phyloP scores from a whole-genome alignment of 306 rosid species.

The Fagus sylvatica region DNA sequence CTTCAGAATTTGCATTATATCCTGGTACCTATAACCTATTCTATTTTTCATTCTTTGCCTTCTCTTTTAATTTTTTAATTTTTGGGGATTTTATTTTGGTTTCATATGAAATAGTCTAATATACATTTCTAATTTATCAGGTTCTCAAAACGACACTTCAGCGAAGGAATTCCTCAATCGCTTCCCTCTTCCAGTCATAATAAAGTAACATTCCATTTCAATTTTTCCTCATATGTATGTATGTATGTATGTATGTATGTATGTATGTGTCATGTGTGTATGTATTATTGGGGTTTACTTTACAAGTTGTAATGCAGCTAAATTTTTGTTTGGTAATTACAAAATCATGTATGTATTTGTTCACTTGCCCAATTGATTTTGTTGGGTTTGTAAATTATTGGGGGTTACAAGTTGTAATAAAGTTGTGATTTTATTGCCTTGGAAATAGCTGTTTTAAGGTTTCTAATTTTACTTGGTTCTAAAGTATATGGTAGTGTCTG shows the following conservation, averaged over 20 bases:
- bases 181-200: slow-evolving; percentile 71
- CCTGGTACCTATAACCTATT: slow-evolving; percentile 47
- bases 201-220: slow-evolving; percentile 43
- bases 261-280: no score
- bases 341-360: neutral
- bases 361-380: neutral
- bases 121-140: slow-evolving; percentile 32
- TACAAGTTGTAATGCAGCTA: neutral
- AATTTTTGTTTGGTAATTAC: neutral
- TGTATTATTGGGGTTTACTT: no score
- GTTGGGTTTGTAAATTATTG: neutral
- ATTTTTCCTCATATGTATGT: neutral
- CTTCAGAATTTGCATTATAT: slow-evolving; percentile 58
- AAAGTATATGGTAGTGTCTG: neutral
- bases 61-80: neutral
- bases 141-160: slow-evolving; percentile 65
- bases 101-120: neutral
- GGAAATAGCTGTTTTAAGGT: neutral
- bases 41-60: neutral
- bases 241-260: no score
- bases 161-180: slow-evolving; percentile 63
- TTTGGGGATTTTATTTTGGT: neutral
- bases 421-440: neutral
- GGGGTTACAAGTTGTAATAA: no score
- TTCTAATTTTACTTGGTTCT: neutral